A percentile compares a stretch with the other conserved stretches of the same genome.
Conservation (phyloP, 768 basidiomycete genomes). For the Pholiota microspora region DNA sequence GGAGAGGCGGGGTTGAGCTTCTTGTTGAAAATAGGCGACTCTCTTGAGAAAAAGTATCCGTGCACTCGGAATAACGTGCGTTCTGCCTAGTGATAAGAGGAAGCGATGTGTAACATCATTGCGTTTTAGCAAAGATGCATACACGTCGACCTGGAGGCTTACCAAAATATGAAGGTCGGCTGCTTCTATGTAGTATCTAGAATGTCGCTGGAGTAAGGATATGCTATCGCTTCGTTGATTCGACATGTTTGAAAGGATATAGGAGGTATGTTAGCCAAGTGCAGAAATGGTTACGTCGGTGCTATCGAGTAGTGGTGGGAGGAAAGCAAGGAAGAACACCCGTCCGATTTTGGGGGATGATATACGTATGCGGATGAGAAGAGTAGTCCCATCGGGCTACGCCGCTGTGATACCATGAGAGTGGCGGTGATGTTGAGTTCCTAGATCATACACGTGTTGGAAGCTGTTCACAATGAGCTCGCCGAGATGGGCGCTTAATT, state of each 20-base stretch:
- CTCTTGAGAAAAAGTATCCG: constrained; percentile 50
- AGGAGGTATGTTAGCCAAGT: no score
- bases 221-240: constrained; percentile 3
- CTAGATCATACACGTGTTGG: constrained; percentile 14
- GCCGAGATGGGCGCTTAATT: constrained; percentile 11
- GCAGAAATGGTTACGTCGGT: not conserved
- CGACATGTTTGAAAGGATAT: not conserved
- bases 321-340: not conserved
- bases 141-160: not conserved
- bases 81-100: not conserved
- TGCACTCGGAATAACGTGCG: constrained; percentile 40
- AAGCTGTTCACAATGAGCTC: not conserved
- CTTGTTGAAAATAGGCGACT: constrained; percentile 44
- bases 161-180: constrained; percentile 24
- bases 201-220: constrained; percentile 2
- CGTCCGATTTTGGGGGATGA: not conserved
- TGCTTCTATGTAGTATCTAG: constrained; percentile 19
- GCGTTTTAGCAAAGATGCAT: no score
- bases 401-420: not conserved
- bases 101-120: no score
- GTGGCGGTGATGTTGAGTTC: not conserved
- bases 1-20: constrained; percentile 31
- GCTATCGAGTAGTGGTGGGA: not conserved
- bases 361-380: not conserved
- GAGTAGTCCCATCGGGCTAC: constrained; percentile 2